Evolutionary conservation across 2,329 filamentous ascomycete genomes (phyloP), one percentile per base, ranked within the genome.

Genomic region (Macrophomina phaseolina): DNA sequence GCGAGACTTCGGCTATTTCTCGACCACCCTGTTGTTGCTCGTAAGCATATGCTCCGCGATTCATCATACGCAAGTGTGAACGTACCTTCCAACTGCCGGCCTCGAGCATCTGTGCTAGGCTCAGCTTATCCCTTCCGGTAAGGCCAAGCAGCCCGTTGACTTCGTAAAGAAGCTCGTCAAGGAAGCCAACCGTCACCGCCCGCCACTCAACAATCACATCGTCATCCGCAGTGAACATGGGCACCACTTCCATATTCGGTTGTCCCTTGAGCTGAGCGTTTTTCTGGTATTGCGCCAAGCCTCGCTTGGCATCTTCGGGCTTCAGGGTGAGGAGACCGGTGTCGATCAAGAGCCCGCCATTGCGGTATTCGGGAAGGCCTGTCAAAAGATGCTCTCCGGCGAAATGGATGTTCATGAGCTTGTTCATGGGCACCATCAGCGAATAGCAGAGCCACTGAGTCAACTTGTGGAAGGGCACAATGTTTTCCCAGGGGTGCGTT

Each of bases 41-140:
- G 30, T 66, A 60, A 69, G 87, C 67, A 65, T 40, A 53, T 30
- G 52, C 30, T 38, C 7, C 14, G 36, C 42, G 38, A 16, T 16
- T 12, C 4, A 12, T 28, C 36, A 7, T 14, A 66, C 67, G 67
- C 71, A 69, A 69, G 11, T 14, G 46, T n/a, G 42, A 56, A 58
- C 87, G 81, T 79, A 95, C 94, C 91, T 98, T 98, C 94, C 95
- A 99, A 76, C 92, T 97, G 62, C 95, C 95, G 14, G 94, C 95
- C 79, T 98, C 95, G 18, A 99, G 84, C 82, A 99, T 88, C 78
- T 99, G 95, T 5, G 94, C 89, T 71, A 98, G 80, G 48, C 84
- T 91, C 76, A 99, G 81, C 71, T 85, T 84, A 71, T 94, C 88
- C 45, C 87, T 82, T 3, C 91, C 92, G 7, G 83, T 85, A 48